These are phyloP conservation scores for Acer yangbiense DNA, from an alignment of 345 rosid genomes.

Conservation along the genomic window DNA sequence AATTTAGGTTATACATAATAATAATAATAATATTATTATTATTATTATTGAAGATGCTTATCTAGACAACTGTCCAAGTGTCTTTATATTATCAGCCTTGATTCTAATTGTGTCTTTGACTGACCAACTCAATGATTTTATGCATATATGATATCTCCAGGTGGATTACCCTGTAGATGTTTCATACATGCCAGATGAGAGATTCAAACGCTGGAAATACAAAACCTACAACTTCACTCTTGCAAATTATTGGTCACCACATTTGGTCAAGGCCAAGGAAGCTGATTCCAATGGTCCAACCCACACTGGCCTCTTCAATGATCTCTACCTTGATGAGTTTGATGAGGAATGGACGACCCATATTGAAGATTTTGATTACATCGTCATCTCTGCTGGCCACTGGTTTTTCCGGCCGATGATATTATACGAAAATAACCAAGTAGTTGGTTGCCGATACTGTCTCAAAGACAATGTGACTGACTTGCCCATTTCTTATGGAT, in stretches of 20 bases:
- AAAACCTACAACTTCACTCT: conserved; percentile 39
- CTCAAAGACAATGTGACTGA: conserved; percentile 27
- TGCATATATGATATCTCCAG: conserved; percentile 11
- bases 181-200: conserved; percentile 18
- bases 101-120: background rate
- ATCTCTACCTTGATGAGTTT: conserved; percentile 41
- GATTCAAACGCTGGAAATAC: conserved; percentile 28
- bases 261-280: conserved; percentile 36
- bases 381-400: conserved; percentile 40
- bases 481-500: conserved; percentile 41
- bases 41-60: too few species aligned
- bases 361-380: conserved; percentile 32
- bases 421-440: conserved; percentile 31
- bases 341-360: conserved; percentile 39
- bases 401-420: conserved; percentile 51
- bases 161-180: conserved; percentile 24
- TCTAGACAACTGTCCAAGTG: too few species aligned
- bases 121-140: background rate
- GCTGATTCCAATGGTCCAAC: conserved; percentile 36
- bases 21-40: too few species aligned
- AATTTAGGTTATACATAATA: too few species aligned
- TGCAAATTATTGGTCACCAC: conserved; percentile 47
- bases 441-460: conserved; percentile 44
- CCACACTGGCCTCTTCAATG: conserved; percentile 29
- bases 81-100: too few species aligned